A percentile compares a stretch with the other conserved stretches of the same genome.
Evolutionary conservation across 2,329 filamentous ascomycete species (phyloP).

Genomic region (Coniosporium tulheliwenetii): DNA sequence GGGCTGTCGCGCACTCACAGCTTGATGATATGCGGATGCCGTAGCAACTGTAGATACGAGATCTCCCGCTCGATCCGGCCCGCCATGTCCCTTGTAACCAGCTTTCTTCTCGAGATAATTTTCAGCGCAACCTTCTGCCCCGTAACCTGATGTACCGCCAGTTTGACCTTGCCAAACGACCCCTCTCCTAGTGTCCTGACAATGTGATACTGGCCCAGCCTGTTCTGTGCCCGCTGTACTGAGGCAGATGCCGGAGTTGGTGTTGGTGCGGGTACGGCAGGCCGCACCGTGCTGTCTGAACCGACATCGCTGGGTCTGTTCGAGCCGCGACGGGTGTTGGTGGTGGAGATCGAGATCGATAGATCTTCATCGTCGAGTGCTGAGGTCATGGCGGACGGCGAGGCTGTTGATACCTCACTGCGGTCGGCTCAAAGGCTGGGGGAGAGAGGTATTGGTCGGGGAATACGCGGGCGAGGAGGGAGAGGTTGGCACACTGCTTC

Average conservation of each 20-base stretch:
- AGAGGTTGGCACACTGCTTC: too few relatives aligned
- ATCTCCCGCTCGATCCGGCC: conserved; percentile 96
- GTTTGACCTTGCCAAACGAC: conserved; percentile 96
- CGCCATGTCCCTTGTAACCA: conserved; percentile 95
- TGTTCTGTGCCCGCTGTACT: conserved; percentile 30
- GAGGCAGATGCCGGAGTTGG: conserved; percentile 5
- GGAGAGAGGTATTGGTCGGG: too few relatives aligned
- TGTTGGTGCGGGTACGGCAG: conserved; percentile 17
- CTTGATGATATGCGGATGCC: conserved; percentile 98
- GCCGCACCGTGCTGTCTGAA: conserved; percentile 11
- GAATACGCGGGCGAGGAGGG: too few relatives aligned
- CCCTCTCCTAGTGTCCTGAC: conserved; percentile 86
- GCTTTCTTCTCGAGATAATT: conserved; percentile 90
- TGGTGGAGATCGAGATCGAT: conserved; percentile 29
- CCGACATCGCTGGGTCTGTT: conserved; percentile 18
- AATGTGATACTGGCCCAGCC: conserved; percentile 83
- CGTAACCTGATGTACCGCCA: conserved; percentile 82
- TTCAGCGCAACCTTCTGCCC: conserved; percentile 94
- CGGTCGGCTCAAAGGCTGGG: too few relatives aligned
- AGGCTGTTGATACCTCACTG: too few relatives aligned
- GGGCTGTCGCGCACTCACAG: conserved; percentile 41
- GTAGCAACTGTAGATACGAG: conserved; percentile 86
- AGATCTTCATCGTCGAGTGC: conserved; percentile 24
- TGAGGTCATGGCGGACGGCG: conserved; percentile 14
- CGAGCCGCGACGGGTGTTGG: conserved; percentile 41